A percentile compares a stretch with the other conserved stretches of the same genome.
Evolutionary conservation across 2,329 filamentous ascomycete species (phyloP).

Genomic region (Phaeosphaeriaceae sp.): DNA sequence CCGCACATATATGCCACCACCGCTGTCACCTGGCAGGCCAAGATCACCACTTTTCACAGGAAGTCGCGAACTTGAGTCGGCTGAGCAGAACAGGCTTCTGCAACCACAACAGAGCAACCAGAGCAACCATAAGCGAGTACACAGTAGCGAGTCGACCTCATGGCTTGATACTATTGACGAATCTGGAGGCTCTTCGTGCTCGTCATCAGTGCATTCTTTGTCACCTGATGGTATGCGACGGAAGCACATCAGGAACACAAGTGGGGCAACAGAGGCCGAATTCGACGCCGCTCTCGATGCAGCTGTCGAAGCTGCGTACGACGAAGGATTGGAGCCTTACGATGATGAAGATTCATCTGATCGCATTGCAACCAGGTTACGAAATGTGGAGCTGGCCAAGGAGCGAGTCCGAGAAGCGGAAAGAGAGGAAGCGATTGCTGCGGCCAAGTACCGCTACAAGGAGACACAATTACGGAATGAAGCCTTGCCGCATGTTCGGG

Average conservation of each 20-base stretch:
- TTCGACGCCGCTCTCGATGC: slow-evolving; percentile 95
- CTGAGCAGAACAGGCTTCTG: slow-evolving; percentile 24
- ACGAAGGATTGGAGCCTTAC: slow-evolving; percentile 85
- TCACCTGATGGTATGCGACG: slow-evolving; percentile 74
- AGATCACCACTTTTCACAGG: slow-evolving; percentile 52
- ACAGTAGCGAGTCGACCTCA: slow-evolving; percentile 82
- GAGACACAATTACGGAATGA: slow-evolving; percentile 55
- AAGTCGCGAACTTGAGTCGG: slow-evolving; percentile 26
- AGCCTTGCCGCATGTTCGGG: slow-evolving; percentile 50
- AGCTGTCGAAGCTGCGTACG: slow-evolving; percentile 94
- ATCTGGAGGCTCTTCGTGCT: slow-evolving; percentile 76
- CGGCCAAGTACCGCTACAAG: slow-evolving; percentile 68
- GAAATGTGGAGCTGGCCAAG: slow-evolving; percentile 77
- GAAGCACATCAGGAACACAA: slow-evolving; percentile 73
- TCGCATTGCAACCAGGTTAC: slow-evolving; percentile 48
- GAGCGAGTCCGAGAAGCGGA: slow-evolving; percentile 78
- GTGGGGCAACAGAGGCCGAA: slow-evolving; percentile 81
- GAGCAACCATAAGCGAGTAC: slow-evolving; percentile 55
- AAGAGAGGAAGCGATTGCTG: slow-evolving; percentile 69
- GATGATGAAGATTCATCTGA: slow-evolving; percentile 50
- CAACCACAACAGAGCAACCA: slow-evolving; percentile 30
- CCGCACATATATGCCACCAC: slow-evolving; percentile 71
- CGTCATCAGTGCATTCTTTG: slow-evolving; percentile 81
- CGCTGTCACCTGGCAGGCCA: slow-evolving; percentile 71
- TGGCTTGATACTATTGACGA: slow-evolving; percentile 97